phyloP scores from a whole-genome alignment of 1,284 basidiomycete species.

The Tranzscheliella williamsii region DNA sequence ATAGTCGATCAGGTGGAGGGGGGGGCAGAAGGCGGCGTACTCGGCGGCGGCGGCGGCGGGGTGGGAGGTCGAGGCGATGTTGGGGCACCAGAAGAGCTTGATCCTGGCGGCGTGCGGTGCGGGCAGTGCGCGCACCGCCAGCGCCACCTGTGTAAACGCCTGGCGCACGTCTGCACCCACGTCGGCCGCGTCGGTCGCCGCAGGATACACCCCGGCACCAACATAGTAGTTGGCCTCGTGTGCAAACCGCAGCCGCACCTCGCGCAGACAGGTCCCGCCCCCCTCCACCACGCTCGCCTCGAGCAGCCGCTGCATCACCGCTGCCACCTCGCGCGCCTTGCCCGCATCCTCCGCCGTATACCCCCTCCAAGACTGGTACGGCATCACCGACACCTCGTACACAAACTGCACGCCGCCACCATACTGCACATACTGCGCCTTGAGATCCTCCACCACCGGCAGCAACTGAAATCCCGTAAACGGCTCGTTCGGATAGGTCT shows the following conservation, averaged over 20 bases:
- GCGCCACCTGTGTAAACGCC: slow-evolving; percentile 18
- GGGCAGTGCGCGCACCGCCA: slow-evolving; percentile 4
- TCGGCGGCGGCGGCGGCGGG: slow-evolving; percentile 5
- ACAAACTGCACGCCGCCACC: background rate
- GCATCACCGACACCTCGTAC: slow-evolving; percentile 32
- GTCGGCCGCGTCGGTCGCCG: slow-evolving; percentile 3
- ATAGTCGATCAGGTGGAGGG: slow-evolving; percentile 11
- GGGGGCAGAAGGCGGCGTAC: slow-evolving; percentile 14
- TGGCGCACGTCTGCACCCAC: slow-evolving; percentile 2
- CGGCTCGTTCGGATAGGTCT: slow-evolving; percentile 11
- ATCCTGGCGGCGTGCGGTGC: background rate
- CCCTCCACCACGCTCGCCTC: slow-evolving; percentile 3
- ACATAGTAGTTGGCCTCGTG: slow-evolving; percentile 38
- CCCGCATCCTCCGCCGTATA: slow-evolving; percentile 6
- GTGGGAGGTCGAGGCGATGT: slow-evolving; percentile 14
- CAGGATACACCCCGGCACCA: slow-evolving; percentile 14
- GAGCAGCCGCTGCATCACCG: slow-evolving; percentile 10
- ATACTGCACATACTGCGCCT: background rate
- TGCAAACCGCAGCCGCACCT: slow-evolving; percentile 15
- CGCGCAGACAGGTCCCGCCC: background rate
- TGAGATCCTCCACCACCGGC: slow-evolving; percentile 21
- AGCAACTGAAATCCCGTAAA: slow-evolving; percentile 29
- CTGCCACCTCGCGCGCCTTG: slow-evolving; percentile 12
- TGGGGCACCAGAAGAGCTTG: slow-evolving; percentile 33
- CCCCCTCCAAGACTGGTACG: slow-evolving; percentile 20